A percentile compares a stretch with the other conserved stretches of the same genome.
These are phyloP conservation scores for Ramaria rubella DNA, from an alignment of 768 basidiomycete species.

Conservation along the genomic window DNA sequence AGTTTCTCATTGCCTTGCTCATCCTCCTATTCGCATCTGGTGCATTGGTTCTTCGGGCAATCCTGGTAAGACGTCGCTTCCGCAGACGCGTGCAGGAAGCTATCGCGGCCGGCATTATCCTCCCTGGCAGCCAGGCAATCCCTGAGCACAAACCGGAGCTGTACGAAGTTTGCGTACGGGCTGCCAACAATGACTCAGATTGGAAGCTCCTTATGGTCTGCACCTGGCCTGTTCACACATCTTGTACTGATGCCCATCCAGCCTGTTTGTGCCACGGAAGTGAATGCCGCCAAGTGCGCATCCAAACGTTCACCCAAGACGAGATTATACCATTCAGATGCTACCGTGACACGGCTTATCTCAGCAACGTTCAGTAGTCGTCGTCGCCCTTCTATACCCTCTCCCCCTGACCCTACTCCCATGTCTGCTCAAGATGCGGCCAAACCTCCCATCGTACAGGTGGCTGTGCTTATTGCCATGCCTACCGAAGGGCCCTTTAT, in stretches of 20 bases:
- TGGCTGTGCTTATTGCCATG: conserved; percentile 10
- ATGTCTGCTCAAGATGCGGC: background rate
- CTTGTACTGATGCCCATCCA: background rate
- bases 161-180: conserved; percentile 1
- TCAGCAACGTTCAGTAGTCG: no score
- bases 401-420: background rate
- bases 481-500: background rate
- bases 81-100: conserved; percentile 2
- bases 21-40: background rate
- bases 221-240: background rate
- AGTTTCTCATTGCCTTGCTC: conserved; percentile 5
- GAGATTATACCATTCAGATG: background rate
- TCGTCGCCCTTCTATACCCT: background rate
- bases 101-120: conserved; percentile 1
- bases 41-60: background rate
- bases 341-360: background rate
- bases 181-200: background rate
- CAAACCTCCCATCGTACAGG: background rate
- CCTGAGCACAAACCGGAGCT: conserved; percentile 3
- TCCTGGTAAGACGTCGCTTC: conserved; percentile 7
- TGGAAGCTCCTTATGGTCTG: background rate
- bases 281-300: background rate
- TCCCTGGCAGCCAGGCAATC: background rate
- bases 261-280: conserved; percentile 1
- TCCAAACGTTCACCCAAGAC: background rate